These are phyloP conservation scores for Serendipita indica DNA, from an alignment of 768 basidiomycete species.

Conservation along the genomic window DNA sequence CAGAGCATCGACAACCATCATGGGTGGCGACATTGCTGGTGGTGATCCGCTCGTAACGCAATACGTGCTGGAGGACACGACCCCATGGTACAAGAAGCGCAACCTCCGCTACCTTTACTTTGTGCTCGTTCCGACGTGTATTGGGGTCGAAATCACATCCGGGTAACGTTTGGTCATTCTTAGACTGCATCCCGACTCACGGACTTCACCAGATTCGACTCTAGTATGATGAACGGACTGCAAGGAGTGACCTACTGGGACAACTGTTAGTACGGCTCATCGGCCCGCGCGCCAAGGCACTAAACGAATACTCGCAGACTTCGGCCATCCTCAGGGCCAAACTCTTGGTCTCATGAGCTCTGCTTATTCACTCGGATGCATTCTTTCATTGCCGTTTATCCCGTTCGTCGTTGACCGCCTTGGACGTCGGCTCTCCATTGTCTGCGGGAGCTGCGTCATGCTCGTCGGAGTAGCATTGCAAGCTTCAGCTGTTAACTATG, in stretches of 20 bases:
- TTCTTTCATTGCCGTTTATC: constrained; percentile 39
- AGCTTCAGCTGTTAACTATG: constrained; percentile 17
- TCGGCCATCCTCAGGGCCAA: constrained; percentile 36
- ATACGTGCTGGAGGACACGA: constrained; percentile 34
- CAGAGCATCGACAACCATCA: no score
- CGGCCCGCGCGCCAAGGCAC: neutral
- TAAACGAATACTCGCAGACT: constrained; percentile 26
- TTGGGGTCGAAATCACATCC: constrained; percentile 49
- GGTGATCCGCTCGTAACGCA: constrained; percentile 13
- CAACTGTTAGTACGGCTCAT: constrained; percentile 27
- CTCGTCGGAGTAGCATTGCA: constrained; percentile 11
- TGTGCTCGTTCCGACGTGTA: constrained; percentile 42
- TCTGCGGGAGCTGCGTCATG: constrained; percentile 29
- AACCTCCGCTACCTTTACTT: constrained; percentile 43
- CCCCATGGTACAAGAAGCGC: constrained; percentile 48
- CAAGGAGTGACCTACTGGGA: constrained; percentile 46
- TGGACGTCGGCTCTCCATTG: constrained; percentile 38
- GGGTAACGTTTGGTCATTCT: constrained; percentile 26
- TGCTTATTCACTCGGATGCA: constrained; percentile 46
- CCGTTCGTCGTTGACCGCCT: constrained; percentile 35
- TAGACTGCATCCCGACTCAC: neutral
- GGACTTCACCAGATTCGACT: constrained; percentile 31
- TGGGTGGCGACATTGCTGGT: constrained; percentile 1
- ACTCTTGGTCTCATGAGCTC: constrained; percentile 43
- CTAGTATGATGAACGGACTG: constrained; percentile 47